Percentiles rank a stretch among this genome's conserved stretches.
These are phyloP conservation scores for Aschersonia sp. DNA, from an alignment of 2,329 filamentous ascomycete species.

Conservation along the genomic window DNA sequence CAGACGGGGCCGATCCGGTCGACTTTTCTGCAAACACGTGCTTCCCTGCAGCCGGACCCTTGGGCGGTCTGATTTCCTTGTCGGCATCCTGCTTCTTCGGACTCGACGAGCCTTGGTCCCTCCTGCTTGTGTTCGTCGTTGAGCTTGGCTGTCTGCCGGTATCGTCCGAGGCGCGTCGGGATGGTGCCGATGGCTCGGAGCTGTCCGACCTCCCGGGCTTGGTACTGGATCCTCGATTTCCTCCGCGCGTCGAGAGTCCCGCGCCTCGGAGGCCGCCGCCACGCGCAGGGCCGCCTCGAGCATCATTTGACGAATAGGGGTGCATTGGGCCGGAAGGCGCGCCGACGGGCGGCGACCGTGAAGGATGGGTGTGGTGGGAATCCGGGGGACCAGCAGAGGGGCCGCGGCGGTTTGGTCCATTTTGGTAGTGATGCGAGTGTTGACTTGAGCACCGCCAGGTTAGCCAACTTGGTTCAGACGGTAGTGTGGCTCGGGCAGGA, in stretches of 20 bases:
- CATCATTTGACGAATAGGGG: slow-evolving; percentile 31
- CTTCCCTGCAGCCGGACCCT: background rate
- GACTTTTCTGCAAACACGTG: background rate
- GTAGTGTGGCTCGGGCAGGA: background rate
- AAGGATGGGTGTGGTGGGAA: slow-evolving; percentile 35
- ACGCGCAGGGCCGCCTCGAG: slow-evolving; percentile 13
- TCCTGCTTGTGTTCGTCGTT: background rate
- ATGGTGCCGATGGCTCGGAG: slow-evolving; percentile 9
- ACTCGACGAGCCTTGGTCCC: background rate
- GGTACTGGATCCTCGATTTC: slow-evolving; percentile 45
- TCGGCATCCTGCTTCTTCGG: background rate
- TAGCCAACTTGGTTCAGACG: too few relatives aligned
- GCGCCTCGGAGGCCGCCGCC: slow-evolving; percentile 33
- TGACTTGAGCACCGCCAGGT: background rate
- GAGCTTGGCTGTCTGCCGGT: background rate
- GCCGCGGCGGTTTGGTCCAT: slow-evolving; percentile 31
- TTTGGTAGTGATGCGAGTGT: slow-evolving; percentile 45
- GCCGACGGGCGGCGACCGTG: slow-evolving; percentile 37
- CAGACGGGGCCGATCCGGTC: slow-evolving; percentile 1
- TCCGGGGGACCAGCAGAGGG: slow-evolving; percentile 37
- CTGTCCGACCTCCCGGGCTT: slow-evolving; percentile 53
- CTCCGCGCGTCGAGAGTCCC: slow-evolving; percentile 40
- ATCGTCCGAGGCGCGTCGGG: slow-evolving; percentile 6
- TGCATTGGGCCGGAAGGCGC: slow-evolving; percentile 43
- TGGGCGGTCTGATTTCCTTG: background rate